A percentile compares a stretch with the other conserved stretches of the same genome.
These are phyloP conservation scores for Aspergillus intermedius DNA, from an alignment of 2,329 filamentous ascomycete species.

Conservation along the genomic window DNA sequence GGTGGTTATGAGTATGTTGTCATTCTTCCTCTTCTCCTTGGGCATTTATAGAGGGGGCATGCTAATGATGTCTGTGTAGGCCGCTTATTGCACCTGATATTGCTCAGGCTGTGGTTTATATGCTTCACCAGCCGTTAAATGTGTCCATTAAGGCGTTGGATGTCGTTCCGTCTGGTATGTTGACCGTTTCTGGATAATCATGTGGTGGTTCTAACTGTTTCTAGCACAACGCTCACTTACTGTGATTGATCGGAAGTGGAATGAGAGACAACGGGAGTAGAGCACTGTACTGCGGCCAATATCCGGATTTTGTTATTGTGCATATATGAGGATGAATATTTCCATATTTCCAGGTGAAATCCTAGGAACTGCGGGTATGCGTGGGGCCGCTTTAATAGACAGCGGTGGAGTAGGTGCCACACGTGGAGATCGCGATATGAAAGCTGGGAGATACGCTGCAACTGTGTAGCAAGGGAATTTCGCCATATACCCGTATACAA, in stretches of 20 bases:
- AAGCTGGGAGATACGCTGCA: too few species aligned
- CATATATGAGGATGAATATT: too few species aligned
- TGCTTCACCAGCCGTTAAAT: conserved; percentile 37
- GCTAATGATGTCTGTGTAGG: conserved; percentile 3
- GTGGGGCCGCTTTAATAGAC: too few species aligned
- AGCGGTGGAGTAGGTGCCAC: too few species aligned
- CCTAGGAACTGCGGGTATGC: too few species aligned
- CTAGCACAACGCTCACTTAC: conserved; percentile 27
- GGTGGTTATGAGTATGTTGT: conserved; percentile 27
- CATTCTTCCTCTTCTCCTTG: neutral
- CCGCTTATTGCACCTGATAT: conserved; percentile 41
- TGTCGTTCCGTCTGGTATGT: conserved; percentile 38
- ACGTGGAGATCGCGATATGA: too few species aligned
- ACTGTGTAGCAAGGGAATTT: too few species aligned
- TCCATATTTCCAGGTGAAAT: too few species aligned
- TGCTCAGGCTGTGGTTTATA: conserved; percentile 38
- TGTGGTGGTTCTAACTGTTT: neutral
- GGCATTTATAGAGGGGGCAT: neutral
- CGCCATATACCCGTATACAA: too few species aligned
- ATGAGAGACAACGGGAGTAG: conserved; percentile 6
- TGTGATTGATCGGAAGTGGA: conserved; percentile 28
- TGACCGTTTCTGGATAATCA: neutral
- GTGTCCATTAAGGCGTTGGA: conserved; percentile 44
- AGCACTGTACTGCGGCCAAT: neutral
- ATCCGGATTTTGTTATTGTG: too few species aligned